A percentile compares a stretch with the other conserved stretches of the same genome.
Evolutionary conservation across 441 rosid species (phyloP).

Genomic region (Corymbia calophylla): DNA sequence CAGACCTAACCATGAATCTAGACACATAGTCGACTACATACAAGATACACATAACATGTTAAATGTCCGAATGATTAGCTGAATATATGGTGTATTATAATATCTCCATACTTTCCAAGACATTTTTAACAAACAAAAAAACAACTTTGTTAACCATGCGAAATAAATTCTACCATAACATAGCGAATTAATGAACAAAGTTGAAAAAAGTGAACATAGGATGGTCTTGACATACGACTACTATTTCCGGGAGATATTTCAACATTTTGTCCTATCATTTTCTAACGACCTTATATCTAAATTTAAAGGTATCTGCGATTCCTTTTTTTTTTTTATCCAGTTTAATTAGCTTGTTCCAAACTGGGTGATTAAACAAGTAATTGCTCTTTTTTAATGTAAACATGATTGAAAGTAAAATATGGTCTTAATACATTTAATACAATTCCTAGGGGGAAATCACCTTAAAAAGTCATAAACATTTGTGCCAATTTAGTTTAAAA

Average conservation of each 20-base stretch:
- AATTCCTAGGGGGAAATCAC: not conserved
- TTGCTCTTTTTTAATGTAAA: not conserved
- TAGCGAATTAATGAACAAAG: not conserved
- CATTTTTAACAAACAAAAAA: not conserved
- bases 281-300: not conserved
- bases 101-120: not conserved
- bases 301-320: not conserved
- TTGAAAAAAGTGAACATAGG: not conserved
- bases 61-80: not conserved
- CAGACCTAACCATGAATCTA: not conserved
- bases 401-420: not conserved
- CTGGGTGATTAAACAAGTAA: not conserved
- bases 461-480: not conserved
- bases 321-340: not conserved
- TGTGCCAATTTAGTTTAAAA: not conserved
- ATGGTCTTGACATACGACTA: not conserved
- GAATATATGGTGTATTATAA: not conserved
- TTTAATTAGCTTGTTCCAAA: not conserved
- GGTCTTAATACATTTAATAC: not conserved
- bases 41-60: not conserved
- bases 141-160: fast-evolving
- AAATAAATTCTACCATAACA: not conserved
- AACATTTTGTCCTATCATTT: not conserved
- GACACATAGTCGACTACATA: not conserved
- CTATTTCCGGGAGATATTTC: not conserved